Evolutionary conservation across 2,329 filamentous ascomycete genomes (phyloP), one percentile per base, ranked within the genome.

Genomic region (Arthroderma sp.): DNA sequence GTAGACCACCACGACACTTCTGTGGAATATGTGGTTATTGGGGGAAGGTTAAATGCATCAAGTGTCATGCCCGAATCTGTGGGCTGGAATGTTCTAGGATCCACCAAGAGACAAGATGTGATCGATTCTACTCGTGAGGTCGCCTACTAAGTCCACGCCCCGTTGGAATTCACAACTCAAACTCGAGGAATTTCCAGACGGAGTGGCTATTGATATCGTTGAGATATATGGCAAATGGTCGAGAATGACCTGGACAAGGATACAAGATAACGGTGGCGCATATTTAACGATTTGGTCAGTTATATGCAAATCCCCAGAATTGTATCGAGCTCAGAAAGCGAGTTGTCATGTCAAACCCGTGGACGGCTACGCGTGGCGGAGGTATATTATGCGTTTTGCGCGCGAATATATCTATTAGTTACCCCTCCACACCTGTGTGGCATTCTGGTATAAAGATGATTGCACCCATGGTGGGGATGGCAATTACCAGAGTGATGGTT

Each of bases 11-110:
- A 41, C 66, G 75, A 33, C 62, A 68, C 52, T 78, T 78, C 60
- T 78, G 76, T 61, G 70, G 70, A 53, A 73, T 78, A 60, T 78
- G 76, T 62, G 76, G 76, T 9, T 78, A 77, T 56, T 78, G 76
- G 76, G 76, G 76, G 0, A 74, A 74, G 62, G 71, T 77, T 31
- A 70, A 72, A 62, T 78, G 76, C 63, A 70, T 70, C 64, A 76
- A 69, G 56, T 78, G 76, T 62, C 73, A 72, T 56, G 67, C 72
- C 55, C 64, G 75, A 60, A 74, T 72, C 8, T 78, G 76, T 66
- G 73, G 76, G 38, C 60, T 77, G 57, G 74, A 74, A 54, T 78
- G 76, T 63, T 77, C 76, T 62, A 71, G 68, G 56, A 65, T 71
- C 2, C 76, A 78, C 68, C 74, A 76, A 61, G 76, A 76, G 59